A percentile compares a stretch with the other conserved stretches of the same genome.
Evolutionary conservation across 139 green algal species (phyloP).

Genomic region (Chlorella sp.): DNA sequence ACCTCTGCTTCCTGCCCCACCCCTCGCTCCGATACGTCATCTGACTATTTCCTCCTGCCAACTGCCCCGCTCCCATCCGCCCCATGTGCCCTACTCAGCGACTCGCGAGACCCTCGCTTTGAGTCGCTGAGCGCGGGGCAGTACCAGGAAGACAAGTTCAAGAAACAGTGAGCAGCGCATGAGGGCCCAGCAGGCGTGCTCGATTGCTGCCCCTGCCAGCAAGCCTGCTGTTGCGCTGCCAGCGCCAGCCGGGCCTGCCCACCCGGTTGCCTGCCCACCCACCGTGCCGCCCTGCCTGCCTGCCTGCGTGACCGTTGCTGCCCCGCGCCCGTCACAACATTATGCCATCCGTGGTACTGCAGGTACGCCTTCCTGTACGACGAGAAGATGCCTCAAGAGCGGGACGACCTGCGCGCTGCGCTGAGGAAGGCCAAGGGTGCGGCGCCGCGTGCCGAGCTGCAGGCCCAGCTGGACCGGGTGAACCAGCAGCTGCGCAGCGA

Average conservation of each 20-base stretch:
- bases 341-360: neutral
- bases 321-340: no score
- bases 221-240: neutral
- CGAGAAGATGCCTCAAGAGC: conserved; percentile 81
- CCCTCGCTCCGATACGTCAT: neutral
- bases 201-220: neutral
- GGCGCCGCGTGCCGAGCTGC: conserved; percentile 49
- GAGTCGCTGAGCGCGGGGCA: conserved; percentile 59
- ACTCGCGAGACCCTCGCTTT: conserved; percentile 80
- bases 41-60: no score
- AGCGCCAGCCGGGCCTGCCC: neutral
- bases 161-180: conserved; percentile 44
- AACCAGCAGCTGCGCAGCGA: conserved; percentile 68
- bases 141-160: conserved; percentile 56
- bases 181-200: no score
- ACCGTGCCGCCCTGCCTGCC: neutral
- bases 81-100: no score
- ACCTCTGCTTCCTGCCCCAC: no score
- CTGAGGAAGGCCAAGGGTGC: conserved; percentile 67
- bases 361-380: conserved; percentile 89
- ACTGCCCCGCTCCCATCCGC: no score
- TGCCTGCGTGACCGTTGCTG: neutral
- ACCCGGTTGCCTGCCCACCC: neutral
- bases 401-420: conserved; percentile 52
- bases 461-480: conserved; percentile 59